phyloP scores from a whole-genome alignment of 176 grass and related monocot species.

The Zizania latifolia region DNA sequence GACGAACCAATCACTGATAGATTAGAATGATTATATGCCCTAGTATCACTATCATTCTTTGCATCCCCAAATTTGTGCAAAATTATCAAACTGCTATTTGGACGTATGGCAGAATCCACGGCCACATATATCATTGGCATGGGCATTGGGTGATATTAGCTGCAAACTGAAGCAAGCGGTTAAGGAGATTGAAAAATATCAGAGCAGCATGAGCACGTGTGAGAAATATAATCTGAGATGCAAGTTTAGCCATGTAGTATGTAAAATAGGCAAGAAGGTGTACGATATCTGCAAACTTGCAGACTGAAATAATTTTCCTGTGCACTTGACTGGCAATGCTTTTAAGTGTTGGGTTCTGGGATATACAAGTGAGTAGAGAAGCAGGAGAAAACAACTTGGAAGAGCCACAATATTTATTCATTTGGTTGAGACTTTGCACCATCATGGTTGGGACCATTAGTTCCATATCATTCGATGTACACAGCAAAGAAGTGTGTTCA shows the following conservation, averaged over 20 bases:
- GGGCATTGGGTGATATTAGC: constrained; percentile 70
- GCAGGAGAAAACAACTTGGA: too few relatives aligned
- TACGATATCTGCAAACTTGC: constrained; percentile 57
- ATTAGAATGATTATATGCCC: background rate
- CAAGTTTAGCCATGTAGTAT: constrained; percentile 58
- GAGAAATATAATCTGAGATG: constrained; percentile 42
- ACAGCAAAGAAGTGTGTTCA: too few relatives aligned
- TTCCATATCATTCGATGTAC: too few relatives aligned
- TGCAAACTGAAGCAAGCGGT: constrained; percentile 54
- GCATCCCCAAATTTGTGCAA: background rate
- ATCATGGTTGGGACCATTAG: too few relatives aligned
- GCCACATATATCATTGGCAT: constrained; percentile 87
- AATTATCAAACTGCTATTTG: constrained; percentile 4
- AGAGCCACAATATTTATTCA: too few relatives aligned
- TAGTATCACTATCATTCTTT: background rate
- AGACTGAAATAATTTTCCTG: constrained; percentile 24
- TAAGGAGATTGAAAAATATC: constrained; percentile 50
- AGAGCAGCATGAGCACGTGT: constrained; percentile 33
- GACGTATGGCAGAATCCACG: constrained; percentile 63
- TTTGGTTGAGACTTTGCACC: too few relatives aligned
- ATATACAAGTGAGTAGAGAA: too few relatives aligned
- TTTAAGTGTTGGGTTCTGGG: background rate
- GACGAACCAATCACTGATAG: background rate
- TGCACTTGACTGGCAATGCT: background rate
- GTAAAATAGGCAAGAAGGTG: constrained; percentile 89